Conservation (phyloP, 2,329 filamentous ascomycete genomes). For the Huntiella bhutanensis region DNA sequence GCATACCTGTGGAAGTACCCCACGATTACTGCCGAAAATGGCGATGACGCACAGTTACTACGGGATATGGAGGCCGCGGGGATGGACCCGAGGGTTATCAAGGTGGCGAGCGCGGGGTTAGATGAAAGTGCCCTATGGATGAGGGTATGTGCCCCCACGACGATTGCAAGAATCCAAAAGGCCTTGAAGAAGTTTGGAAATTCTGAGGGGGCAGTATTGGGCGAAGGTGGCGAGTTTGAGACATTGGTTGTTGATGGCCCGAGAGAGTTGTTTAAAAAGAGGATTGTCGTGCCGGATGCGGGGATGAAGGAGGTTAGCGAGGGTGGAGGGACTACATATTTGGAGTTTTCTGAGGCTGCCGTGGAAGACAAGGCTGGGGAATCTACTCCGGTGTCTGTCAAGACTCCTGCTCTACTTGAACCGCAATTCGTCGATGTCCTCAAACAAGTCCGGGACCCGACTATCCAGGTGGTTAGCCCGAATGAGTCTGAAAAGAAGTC, state of each 20-base stretch:
- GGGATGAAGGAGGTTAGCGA: slow-evolving; percentile 38
- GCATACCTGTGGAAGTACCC: slow-evolving; percentile 91
- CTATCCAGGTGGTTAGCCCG: slow-evolving; percentile 1
- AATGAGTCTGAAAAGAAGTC: slow-evolving; percentile 2
- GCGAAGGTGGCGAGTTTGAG: slow-evolving; percentile 93
- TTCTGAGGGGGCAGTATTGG: slow-evolving; percentile 51
- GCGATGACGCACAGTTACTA: slow-evolving; percentile 40
- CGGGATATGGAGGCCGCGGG: slow-evolving; percentile 62
- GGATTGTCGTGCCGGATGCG: slow-evolving; percentile 41
- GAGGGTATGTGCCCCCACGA: slow-evolving; percentile 44
- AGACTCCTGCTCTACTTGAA: slow-evolving; percentile 50
- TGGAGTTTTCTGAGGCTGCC: slow-evolving; percentile 40
- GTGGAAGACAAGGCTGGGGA: slow-evolving; percentile 25
- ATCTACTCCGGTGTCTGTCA: slow-evolving; percentile 17
- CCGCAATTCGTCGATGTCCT: slow-evolving; percentile 30
- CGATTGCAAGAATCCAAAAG: slow-evolving; percentile 27
- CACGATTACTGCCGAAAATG: slow-evolving; percentile 34
- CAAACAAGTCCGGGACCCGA: slow-evolving; percentile 15
- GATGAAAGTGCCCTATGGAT: slow-evolving; percentile 66
- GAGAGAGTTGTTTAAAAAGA: slow-evolving; percentile 47
- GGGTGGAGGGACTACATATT: slow-evolving; percentile 60
- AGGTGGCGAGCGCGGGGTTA: slow-evolving; percentile 79
- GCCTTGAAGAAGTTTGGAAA: slow-evolving; percentile 49
- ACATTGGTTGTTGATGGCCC: slow-evolving; percentile 77
- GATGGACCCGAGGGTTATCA: slow-evolving; percentile 80